A percentile compares a stretch with the other conserved stretches of the same genome.
Evolutionary conservation across 345 rosid species (phyloP).

Genomic region (Lumnitzera racemosa): DNA sequence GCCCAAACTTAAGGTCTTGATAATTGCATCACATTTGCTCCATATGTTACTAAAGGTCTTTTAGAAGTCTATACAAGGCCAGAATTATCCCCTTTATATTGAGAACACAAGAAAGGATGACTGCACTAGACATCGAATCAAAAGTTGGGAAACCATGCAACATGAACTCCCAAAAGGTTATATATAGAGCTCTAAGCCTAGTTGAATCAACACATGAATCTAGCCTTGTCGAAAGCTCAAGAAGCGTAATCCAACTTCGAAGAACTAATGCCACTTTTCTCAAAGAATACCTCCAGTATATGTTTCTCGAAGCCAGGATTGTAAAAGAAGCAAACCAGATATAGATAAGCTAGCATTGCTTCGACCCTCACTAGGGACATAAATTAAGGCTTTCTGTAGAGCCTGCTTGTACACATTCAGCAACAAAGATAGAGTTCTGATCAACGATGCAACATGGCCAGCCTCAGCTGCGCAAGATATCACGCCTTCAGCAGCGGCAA

Average conservation of each 20-base stretch:
- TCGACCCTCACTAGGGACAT: conserved; percentile 41
- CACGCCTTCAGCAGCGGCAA: conserved; percentile 47
- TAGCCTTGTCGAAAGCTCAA: conserved; percentile 40
- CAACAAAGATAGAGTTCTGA: conserved; percentile 54
- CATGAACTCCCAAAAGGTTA: conserved; percentile 21
- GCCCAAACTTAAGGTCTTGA: conserved; percentile 36
- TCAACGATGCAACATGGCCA: conserved; percentile 37
- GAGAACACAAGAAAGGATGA: conserved; percentile 66
- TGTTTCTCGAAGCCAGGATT: conserved; percentile 53
- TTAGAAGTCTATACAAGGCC: conserved; percentile 51
- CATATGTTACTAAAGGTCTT: conserved; percentile 56
- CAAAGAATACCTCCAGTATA: conserved; percentile 52
- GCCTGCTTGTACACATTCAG: conserved; percentile 42
- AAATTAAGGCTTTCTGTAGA: conserved; percentile 67
- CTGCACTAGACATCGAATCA: conserved; percentile 49
- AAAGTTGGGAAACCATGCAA: conserved; percentile 82
- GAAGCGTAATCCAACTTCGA: conserved; percentile 45
- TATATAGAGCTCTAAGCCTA: no score
- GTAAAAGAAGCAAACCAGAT: conserved; percentile 70
- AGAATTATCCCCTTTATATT: conserved; percentile 57
- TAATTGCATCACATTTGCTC: conserved; percentile 65
- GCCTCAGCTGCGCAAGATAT: conserved; percentile 44
- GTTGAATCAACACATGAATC: conserved; percentile 37
- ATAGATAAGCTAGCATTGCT: conserved; percentile 30
- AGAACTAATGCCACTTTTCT: conserved; percentile 46